Evolutionary conservation across 306 rosid species (phyloP).

Genomic region (Cucumis melo): DNA sequence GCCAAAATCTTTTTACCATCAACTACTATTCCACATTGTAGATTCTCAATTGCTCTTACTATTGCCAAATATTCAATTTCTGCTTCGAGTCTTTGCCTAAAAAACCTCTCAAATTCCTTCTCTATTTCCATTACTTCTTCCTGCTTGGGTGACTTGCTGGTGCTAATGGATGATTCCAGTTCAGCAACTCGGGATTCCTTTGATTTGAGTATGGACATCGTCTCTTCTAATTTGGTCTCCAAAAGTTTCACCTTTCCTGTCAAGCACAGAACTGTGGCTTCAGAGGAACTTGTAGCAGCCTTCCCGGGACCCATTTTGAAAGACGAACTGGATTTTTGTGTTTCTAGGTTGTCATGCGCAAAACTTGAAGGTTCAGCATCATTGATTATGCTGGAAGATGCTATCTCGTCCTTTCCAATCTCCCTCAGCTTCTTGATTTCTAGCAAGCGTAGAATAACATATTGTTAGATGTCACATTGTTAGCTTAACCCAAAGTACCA

Average conservation of each 20-base stretch:
- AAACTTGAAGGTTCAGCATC: conserved; percentile 27
- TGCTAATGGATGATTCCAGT: conserved; percentile 42
- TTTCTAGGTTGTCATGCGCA: conserved; percentile 19
- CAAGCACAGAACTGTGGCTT: conserved; percentile 38
- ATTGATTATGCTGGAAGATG: conserved; percentile 27
- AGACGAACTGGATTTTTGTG: conserved; percentile 19
- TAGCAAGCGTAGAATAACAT: conserved; percentile 23
- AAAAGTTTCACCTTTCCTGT: conserved; percentile 33
- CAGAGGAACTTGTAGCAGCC: conserved; percentile 33
- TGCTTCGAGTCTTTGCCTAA: conserved; percentile 55
- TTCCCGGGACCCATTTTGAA: conserved; percentile 28
- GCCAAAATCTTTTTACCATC: conserved; percentile 41
- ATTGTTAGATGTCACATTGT: neutral
- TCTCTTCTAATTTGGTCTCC: conserved; percentile 39
- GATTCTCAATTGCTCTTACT: conserved; percentile 22
- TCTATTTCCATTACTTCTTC: conserved; percentile 31
- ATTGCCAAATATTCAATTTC: conserved; percentile 53
- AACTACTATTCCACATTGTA: conserved; percentile 29
- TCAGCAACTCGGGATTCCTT: conserved; percentile 53
- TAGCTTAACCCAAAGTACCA: conserved; percentile 1
- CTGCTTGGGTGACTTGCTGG: conserved; percentile 24
- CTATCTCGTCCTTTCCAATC: conserved; percentile 33
- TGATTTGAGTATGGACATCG: conserved; percentile 23
- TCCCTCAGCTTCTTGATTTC: conserved; percentile 59
- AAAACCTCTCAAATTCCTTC: conserved; percentile 31